A percentile compares a stretch with the other conserved stretches of the same genome.
phyloP scores from a whole-genome alignment of 2,329 filamentous ascomycete species.

The Alternaria sp. region DNA sequence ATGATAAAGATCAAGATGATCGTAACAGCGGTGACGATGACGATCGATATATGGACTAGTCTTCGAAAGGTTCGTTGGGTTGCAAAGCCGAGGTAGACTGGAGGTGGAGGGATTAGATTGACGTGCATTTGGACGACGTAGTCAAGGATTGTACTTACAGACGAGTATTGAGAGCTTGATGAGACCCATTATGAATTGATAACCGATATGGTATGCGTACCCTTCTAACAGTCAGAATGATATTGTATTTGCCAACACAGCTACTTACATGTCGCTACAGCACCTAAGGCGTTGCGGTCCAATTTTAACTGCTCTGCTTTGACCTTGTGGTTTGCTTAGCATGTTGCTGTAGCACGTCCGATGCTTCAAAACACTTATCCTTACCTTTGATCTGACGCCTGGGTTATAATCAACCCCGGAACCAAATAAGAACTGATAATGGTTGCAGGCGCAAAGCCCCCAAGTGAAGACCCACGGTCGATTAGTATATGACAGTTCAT shows the following conservation, averaged over 20 bases:
- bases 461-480: slow-evolving; percentile 30
- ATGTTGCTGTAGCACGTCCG: neutral
- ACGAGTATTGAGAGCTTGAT: slow-evolving; percentile 36
- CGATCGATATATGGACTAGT: slow-evolving; percentile 23
- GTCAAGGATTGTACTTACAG: neutral
- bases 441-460: slow-evolving; percentile 36
- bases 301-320: neutral
- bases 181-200: slow-evolving; percentile 28
- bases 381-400: neutral
- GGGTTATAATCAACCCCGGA: slow-evolving; percentile 18
- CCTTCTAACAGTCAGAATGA: neutral
- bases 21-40: slow-evolving; percentile 16
- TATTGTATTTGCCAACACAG: neutral
- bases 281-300: slow-evolving; percentile 3
- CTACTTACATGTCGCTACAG: slow-evolving; percentile 20
- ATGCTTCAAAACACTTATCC: neutral
- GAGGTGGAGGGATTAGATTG: neutral
- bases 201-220: slow-evolving; percentile 38
- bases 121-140: neutral
- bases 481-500: neutral
- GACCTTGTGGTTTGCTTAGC: neutral
- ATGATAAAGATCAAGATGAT: slow-evolving; percentile 23
- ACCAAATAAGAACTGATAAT: slow-evolving; percentile 35
- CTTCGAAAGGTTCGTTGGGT: slow-evolving; percentile 28
- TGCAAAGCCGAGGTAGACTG: slow-evolving; percentile 33